phyloP scores from a whole-genome alignment of 108 stramenopile species.

The Fistulifera solaris region DNA sequence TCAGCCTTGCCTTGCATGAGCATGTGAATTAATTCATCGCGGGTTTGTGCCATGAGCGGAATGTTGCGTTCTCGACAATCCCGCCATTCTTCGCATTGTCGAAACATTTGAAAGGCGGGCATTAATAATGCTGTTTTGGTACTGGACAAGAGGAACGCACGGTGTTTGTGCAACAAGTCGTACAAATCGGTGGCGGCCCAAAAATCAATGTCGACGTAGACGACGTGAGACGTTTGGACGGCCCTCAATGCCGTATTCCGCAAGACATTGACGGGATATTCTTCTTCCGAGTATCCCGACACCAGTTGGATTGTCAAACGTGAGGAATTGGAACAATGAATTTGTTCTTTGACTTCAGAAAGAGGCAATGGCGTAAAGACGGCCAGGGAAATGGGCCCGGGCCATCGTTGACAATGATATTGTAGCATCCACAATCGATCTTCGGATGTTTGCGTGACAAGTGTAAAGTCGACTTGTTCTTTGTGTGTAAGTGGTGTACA shows the following conservation, averaged over 20 bases:
- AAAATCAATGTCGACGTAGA: slow-evolving; percentile 87
- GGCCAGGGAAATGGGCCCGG: slow-evolving; percentile 13
- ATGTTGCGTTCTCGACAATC: slow-evolving; percentile 41
- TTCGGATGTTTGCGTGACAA: slow-evolving; percentile 32
- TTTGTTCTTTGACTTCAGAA: not conserved
- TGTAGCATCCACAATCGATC: slow-evolving; percentile 58
- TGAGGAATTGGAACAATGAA: not conserved
- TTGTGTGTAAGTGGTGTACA: no score
- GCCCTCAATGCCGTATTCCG: slow-evolving; percentile 68
- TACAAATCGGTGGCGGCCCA: slow-evolving; percentile 65
- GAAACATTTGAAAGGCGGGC: slow-evolving; percentile 71
- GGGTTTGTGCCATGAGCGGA: slow-evolving; percentile 46
- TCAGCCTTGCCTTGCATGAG: slow-evolving; percentile 16
- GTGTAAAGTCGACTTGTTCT: slow-evolving; percentile 25
- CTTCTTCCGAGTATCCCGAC: slow-evolving; percentile 1
- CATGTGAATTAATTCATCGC: slow-evolving; percentile 23
- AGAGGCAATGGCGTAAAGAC: slow-evolving; percentile 21
- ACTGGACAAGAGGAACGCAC: slow-evolving; percentile 14
- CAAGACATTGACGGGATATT: slow-evolving; percentile 86
- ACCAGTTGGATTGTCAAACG: not conserved
- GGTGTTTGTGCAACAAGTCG: slow-evolving; percentile 20
- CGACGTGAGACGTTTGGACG: slow-evolving; percentile 61
- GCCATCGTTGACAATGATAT: slow-evolving; percentile 50
- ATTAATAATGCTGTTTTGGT: slow-evolving; percentile 51
- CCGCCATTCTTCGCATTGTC: slow-evolving; percentile 4